Base-by-base conservation (phyloP, 1,284 basidiomycete genomes). In the Uromyces viciae-fabae region DNA sequence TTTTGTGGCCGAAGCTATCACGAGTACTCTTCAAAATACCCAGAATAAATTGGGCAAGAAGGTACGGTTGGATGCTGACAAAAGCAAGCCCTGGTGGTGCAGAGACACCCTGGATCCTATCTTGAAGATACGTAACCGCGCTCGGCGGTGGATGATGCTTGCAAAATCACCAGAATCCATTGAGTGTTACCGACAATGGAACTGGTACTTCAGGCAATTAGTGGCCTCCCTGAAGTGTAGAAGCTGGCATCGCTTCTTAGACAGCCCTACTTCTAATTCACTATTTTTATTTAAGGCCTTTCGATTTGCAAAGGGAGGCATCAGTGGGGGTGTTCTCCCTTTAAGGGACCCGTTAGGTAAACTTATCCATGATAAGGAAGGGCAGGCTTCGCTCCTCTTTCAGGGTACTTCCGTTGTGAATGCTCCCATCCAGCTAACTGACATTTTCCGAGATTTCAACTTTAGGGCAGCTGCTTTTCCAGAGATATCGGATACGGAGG, bases 51-150 rank as follows among this genome's bases (percentile, higher is more conserved):
- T 60, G 25, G 73, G 73, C 1, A 31, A 58, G 3, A 4, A 19
- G 25, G 58, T 75, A 22, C 15, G 36, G 22, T n/a, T 3, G 2
- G 17, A 49, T 28, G 19, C 36, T 8, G 19, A 36, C 56, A 40
- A 43, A 22, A 28, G 17, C 52, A 75, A 75, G 43, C 36, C 54
- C 17, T 75, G 54, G 73, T 75, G 73, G 73, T 31, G 38, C 36
- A 40, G 40, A 38, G 73, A 36, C 56, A 58, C 31, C n/a, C 40
- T 75, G 40, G 56, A 75, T 40, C 73, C 31, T 7, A 2, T 75
- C 22, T 36, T 75, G 54, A 2, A 43, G 15, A 36, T n/a, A n/a
- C 38, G 33, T 15, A 75, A 75, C 36, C 15, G 8, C 22, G 54
- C 56, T 7, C 15, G 54, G 15, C 33, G 1, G 11, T 56, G 54